phyloP scores from a whole-genome alignment of 192 early-diverging fungal species.

The Entomortierella chlamydospora region DNA sequence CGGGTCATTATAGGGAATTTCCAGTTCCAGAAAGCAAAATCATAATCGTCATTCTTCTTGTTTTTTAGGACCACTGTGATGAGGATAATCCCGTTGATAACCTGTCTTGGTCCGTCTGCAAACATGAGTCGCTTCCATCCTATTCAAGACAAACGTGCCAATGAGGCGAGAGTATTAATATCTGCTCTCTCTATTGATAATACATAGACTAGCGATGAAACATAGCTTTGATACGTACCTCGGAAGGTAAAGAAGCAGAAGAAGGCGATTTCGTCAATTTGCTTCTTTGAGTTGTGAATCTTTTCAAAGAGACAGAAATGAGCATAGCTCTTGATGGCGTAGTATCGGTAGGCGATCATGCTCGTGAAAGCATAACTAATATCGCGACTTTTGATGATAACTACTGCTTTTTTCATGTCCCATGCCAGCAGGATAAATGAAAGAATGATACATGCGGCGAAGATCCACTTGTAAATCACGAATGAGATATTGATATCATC shows the following conservation, averaged over 20 bases:
- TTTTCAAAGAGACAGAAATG: conserved; percentile 86
- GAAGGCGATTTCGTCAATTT: conserved; percentile 77
- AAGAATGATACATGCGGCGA: conserved; percentile 71
- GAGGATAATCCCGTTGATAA: conserved; percentile 70
- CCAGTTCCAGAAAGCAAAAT: conserved; percentile 5
- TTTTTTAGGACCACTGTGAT: conserved; percentile 36
- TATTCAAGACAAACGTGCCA: conserved; percentile 20
- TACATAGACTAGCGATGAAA: too few species aligned
- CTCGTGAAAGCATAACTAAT: conserved; percentile 83
- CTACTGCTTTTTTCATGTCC: conserved; percentile 78
- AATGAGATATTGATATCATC: conserved; percentile 32
- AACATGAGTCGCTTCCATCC: conserved; percentile 87
- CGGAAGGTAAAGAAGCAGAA: conserved; percentile 87
- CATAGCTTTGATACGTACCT: conserved; percentile 67
- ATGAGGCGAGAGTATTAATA: too few species aligned
- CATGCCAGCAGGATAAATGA: conserved; percentile 79
- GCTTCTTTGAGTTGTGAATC: conserved; percentile 71
- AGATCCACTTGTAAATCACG: conserved; percentile 60
- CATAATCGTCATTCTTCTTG: background rate
- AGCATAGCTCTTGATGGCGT: conserved; percentile 77
- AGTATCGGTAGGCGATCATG: conserved; percentile 79
- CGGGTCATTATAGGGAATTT: background rate
- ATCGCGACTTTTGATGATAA: conserved; percentile 73
- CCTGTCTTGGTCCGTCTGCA: conserved; percentile 85
- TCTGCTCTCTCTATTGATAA: too few species aligned